Percentiles rank a stretch among this genome's conserved stretches.
Evolutionary conservation across 2,329 filamentous ascomycete species (phyloP).

Genomic region (Sphaerulina vaccinii): DNA sequence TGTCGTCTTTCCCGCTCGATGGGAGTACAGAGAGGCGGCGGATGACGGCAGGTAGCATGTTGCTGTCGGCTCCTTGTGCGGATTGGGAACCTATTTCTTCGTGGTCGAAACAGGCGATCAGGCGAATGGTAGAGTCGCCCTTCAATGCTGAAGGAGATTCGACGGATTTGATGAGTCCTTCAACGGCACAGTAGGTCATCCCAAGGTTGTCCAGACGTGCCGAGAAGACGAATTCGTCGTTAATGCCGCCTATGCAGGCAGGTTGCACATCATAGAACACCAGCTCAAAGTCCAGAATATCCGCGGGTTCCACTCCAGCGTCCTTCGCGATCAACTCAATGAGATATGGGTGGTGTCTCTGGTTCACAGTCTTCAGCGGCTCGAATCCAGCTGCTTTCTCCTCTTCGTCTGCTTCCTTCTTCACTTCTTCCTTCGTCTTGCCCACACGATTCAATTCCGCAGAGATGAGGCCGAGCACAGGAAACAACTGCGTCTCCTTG

Average conservation of each 20-base stretch:
- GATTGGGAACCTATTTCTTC: slow-evolving; percentile 94
- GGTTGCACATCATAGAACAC: slow-evolving; percentile 97
- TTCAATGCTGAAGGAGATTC: slow-evolving; percentile 63
- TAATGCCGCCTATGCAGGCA: slow-evolving; percentile 80
- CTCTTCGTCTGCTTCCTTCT: slow-evolving; percentile 43
- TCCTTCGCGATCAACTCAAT: slow-evolving; percentile 81
- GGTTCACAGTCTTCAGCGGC: slow-evolving; percentile 72
- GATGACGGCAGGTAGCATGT: slow-evolving; percentile 82
- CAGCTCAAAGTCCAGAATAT: slow-evolving; percentile 90
- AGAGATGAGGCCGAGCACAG: slow-evolving; percentile 82
- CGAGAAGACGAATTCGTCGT: slow-evolving; percentile 94
- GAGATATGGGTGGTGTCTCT: slow-evolving; percentile 86
- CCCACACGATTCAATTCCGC: slow-evolving; percentile 81
- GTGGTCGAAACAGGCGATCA: slow-evolving; percentile 96
- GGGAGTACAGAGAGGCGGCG: slow-evolving; percentile 81
- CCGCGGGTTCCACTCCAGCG: slow-evolving; percentile 65
- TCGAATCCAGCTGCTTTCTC: slow-evolving; percentile 55
- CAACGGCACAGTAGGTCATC: slow-evolving; percentile 91
- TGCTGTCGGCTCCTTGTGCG: slow-evolving; percentile 90
- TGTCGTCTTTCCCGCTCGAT: slow-evolving; percentile 50
- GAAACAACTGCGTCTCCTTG: slow-evolving; percentile 94
- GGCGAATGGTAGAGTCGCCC: slow-evolving; percentile 75
- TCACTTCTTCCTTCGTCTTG: slow-evolving; percentile 50
- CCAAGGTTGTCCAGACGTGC: slow-evolving; percentile 93
- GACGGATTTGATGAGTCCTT: slow-evolving; percentile 80